Evolutionary conservation across 129 eudicot genomes (phyloP).

Genomic region (Oenanthe sinensis): DNA sequence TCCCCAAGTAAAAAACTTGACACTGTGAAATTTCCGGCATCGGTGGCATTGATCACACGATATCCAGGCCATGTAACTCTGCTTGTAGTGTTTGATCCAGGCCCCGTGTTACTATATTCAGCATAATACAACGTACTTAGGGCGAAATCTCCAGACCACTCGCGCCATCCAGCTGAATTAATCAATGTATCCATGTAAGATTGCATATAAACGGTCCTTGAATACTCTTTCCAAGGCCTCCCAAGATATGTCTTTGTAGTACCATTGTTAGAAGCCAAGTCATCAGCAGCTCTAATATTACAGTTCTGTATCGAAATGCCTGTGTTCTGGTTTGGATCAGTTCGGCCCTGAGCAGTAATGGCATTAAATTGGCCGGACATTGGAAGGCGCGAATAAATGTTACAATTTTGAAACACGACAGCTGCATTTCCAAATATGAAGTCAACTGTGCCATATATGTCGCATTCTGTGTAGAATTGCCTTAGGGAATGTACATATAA

Average conservation of each 20-base stretch:
- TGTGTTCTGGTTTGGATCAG: constrained; percentile 79
- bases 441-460: constrained; percentile 82
- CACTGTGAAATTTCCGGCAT: constrained; percentile 66
- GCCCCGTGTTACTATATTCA: constrained; percentile 65
- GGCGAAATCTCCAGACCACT: constrained; percentile 76
- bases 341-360: constrained; percentile 83
- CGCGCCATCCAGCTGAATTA: constrained; percentile 50
- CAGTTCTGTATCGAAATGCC: constrained; percentile 69
- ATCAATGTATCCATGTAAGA: constrained; percentile 43
- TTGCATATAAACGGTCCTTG: constrained; percentile 62
- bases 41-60: constrained; percentile 45
- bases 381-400: constrained; percentile 64
- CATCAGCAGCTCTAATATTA: constrained; percentile 49
- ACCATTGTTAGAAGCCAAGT: constrained; percentile 29
- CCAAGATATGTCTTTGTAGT: constrained; percentile 56
- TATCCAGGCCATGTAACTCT: constrained; percentile 76
- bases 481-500: constrained; percentile 73
- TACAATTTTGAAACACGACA: constrained; percentile 60
- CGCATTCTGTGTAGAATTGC: constrained; percentile 77
- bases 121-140: constrained; percentile 71
- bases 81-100: constrained; percentile 48
- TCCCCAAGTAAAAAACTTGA: constrained; percentile 51
- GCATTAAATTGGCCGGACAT: constrained; percentile 61
- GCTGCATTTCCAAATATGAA: constrained; percentile 90
- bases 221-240: constrained; percentile 81